A percentile compares a stretch with the other conserved stretches of the same genome.
These are phyloP conservation scores for Ceratobasidium sp. DNA, from an alignment of 1,284 basidiomycete species.

Conservation along the genomic window DNA sequence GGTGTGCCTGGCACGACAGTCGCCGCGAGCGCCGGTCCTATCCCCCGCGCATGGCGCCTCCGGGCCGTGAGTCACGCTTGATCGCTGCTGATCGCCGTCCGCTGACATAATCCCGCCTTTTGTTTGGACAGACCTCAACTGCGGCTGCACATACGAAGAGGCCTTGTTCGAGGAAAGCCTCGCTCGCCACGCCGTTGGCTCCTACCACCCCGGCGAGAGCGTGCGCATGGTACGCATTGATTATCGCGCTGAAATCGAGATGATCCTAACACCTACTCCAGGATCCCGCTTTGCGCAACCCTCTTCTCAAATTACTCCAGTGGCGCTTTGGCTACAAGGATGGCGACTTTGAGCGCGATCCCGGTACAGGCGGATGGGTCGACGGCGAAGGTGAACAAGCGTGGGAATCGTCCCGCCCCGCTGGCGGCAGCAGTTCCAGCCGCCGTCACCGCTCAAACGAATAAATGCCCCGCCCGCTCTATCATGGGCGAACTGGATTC, in stretches of 20 bases:
- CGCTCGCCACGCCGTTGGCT: constrained; percentile 76
- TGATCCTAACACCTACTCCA: constrained; percentile 5
- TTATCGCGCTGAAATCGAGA: not conserved
- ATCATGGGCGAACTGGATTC: constrained; percentile 7
- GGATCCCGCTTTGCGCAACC: constrained; percentile 81
- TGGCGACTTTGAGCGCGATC: constrained; percentile 73
- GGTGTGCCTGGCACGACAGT: constrained; percentile 83
- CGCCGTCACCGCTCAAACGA: constrained; percentile 28
- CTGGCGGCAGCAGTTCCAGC: not conserved
- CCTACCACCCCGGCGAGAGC: constrained; percentile 80
- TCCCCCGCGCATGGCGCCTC: constrained; percentile 82
- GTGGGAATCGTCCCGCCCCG: constrained; percentile 42
- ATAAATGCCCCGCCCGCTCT: not conserved
- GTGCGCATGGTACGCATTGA: constrained; percentile 72
- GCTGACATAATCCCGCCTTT: constrained; percentile 25
- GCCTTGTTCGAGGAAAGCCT: constrained; percentile 86
- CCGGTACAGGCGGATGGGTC: constrained; percentile 43
- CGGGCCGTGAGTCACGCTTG: constrained; percentile 56
- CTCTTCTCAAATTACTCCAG: constrained; percentile 74
- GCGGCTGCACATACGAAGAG: constrained; percentile 81
- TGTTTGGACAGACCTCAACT: constrained; percentile 65
- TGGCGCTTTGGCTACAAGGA: constrained; percentile 79
- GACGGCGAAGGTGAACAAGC: constrained; percentile 45
- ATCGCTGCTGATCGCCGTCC: not conserved
- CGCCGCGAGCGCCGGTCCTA: constrained; percentile 77